These are phyloP conservation scores for Xanthoconium stramineum DNA, from an alignment of 768 basidiomycete species.

Conservation along the genomic window DNA sequence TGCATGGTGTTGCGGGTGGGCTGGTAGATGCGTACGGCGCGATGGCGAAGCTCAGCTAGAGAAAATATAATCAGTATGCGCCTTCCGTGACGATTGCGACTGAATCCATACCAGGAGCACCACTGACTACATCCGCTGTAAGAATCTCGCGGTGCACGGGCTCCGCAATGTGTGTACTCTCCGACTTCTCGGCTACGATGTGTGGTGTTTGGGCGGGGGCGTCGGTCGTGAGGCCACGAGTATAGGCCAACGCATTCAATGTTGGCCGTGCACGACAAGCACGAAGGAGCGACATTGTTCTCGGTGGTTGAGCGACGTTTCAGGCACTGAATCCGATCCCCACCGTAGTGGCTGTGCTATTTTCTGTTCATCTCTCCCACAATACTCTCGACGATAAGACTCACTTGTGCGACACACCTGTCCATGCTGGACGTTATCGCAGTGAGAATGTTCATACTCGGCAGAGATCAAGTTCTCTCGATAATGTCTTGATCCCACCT, in stretches of 20 bases:
- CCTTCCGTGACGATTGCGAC: neutral
- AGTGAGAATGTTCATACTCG: too few species aligned
- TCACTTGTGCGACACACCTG: too few species aligned
- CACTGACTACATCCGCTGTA: conserved; percentile 80
- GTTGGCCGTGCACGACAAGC: conserved; percentile 33
- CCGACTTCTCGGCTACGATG: conserved; percentile 18
- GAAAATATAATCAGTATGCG: neutral
- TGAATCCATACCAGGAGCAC: conserved; percentile 68
- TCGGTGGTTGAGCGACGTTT: neutral
- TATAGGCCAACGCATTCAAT: conserved; percentile 9
- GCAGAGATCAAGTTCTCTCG: too few species aligned
- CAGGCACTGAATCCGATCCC: neutral
- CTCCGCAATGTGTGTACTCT: conserved; percentile 38
- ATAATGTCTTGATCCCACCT: neutral
- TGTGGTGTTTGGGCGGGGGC: conserved; percentile 21
- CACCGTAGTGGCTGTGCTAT: conserved; percentile 23
- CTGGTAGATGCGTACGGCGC: conserved; percentile 88
- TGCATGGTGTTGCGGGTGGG: conserved; percentile 95
- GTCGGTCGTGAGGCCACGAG: conserved; percentile 22
- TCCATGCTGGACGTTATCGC: too few species aligned
- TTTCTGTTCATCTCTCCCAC: too few species aligned
- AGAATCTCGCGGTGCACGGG: conserved; percentile 57
- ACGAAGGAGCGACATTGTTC: conserved; percentile 56
- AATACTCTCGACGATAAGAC: too few species aligned
- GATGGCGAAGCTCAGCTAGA: conserved; percentile 78